A percentile compares a stretch with the other conserved stretches of the same genome.
These are phyloP conservation scores for Trichophyton benhamiae DNA, from an alignment of 2,329 filamentous ascomycete genomes.

Conservation along the genomic window DNA sequence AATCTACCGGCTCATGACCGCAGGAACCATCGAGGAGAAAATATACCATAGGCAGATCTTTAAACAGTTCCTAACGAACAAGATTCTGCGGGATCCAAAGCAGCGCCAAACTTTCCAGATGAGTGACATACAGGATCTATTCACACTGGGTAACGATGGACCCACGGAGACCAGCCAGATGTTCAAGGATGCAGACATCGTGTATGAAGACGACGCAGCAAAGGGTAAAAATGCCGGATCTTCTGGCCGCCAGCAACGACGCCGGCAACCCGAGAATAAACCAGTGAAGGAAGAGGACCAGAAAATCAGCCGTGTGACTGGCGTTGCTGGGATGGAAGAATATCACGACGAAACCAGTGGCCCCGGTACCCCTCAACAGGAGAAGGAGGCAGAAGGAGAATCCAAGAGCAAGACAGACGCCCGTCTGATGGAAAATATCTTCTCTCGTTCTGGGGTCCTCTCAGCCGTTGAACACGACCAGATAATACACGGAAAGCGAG, in stretches of 20 bases:
- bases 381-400: slow-evolving; percentile 17
- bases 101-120: slow-evolving; percentile 84
- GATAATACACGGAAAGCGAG: slow-evolving; percentile 66
- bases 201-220: slow-evolving; percentile 36
- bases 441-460: slow-evolving; percentile 72
- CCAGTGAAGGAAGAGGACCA: slow-evolving; percentile 23
- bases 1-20: slow-evolving; percentile 95
- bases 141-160: slow-evolving; percentile 59
- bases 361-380: slow-evolving; percentile 14
- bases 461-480: slow-evolving; percentile 89
- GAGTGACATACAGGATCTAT: slow-evolving; percentile 82
- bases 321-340: slow-evolving; percentile 53
- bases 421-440: slow-evolving; percentile 78
- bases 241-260: slow-evolving; percentile 1
- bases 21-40: slow-evolving; percentile 96
- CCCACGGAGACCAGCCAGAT: slow-evolving; percentile 73
- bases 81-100: slow-evolving; percentile 86
- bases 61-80: slow-evolving; percentile 95
- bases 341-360: slow-evolving; percentile 40
- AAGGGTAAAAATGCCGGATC: slow-evolving; percentile 14
- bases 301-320: slow-evolving; percentile 43
- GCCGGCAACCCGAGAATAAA: slow-evolving; percentile 15
- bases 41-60: slow-evolving; percentile 98
- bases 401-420: slow-evolving; percentile 44
- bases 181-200: slow-evolving; percentile 77